Base-by-base conservation (phyloP, 371 early-diverging fungal genomes). In the Blakeslea trispora region DNA sequence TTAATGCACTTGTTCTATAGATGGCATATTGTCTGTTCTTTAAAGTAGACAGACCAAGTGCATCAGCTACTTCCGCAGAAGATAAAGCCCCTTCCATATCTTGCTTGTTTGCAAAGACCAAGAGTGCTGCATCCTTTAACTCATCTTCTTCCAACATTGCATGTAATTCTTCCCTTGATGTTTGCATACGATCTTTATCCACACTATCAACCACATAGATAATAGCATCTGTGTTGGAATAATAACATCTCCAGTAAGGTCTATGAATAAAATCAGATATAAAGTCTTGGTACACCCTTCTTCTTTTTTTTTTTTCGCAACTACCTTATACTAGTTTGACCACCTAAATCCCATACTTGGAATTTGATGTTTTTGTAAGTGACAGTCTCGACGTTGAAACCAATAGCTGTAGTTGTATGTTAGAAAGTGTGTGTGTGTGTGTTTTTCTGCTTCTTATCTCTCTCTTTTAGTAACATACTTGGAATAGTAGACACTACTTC, bases 401-500 rank as follows among this genome's bases (percentile, higher is more conserved):
- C 98, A 85, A 77, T 63, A 32, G 72, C 66, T 69, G 66, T 35
- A 46, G 65, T 50, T 28, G 7, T 28, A 28, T 28, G 28, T 28
- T 28, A 13, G 5, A 41, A n/a, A n/a, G n/a, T n/a, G n/a, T n/a
- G n/a, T n/a, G n/a, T 19, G 43, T 22, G 43, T 45, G 37, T n/a
- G 32, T 28, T 24, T 22, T 58, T 28, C 1, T 15, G 10, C 18
- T 37, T 10, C n/a, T n/a, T n/a, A n/a, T n/a, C n/a, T n/a, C n/a
- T n/a, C 10, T 45, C 17, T 32, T 37, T 19, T 46, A 18, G 49
- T 49, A 22, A 89, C 75, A 92, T 95, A 74, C 99, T 99, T 39
- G 99, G 99, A 69, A 99, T 97, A 52, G 99, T 99, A 41, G 96
- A 95, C 53, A 98, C 96, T 59, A 94, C 92, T 81, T 97, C 95